Percentiles rank a stretch among this genome's conserved stretches.
Evolutionary conservation across 2,329 filamentous ascomycete genomes (phyloP).

Genomic region (Epichloe elymi): DNA sequence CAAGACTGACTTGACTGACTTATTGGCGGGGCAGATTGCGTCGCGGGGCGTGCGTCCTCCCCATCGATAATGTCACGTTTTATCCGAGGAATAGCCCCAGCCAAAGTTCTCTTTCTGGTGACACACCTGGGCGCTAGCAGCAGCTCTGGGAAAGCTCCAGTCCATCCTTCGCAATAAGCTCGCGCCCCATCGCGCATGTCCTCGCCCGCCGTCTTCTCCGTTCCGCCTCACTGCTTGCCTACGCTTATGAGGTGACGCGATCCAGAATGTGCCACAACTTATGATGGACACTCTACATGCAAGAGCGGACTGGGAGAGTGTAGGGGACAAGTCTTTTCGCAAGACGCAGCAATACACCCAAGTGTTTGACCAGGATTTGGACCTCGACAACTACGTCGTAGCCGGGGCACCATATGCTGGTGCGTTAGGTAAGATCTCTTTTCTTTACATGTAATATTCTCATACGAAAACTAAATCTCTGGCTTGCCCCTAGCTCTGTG

Average conservation of each 20-base stretch:
- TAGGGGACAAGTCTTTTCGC: slow-evolving; percentile 89
- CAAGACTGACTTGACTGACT: neutral
- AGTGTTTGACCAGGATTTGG: slow-evolving; percentile 83
- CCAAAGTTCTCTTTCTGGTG: no score
- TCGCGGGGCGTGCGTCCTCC: no score
- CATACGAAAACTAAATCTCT: neutral
- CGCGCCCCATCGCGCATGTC: neutral
- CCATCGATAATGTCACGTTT: slow-evolving; percentile 2
- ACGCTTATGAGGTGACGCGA: neutral
- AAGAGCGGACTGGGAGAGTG: slow-evolving; percentile 84
- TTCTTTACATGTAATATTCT: neutral
- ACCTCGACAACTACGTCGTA: slow-evolving; percentile 89
- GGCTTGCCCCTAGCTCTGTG: slow-evolving; percentile 53
- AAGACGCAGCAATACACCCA: slow-evolving; percentile 88
- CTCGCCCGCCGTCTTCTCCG: neutral
- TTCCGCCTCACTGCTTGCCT: neutral
- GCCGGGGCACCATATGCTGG: slow-evolving; percentile 87
- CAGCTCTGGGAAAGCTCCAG: neutral
- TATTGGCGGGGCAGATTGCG: neutral
- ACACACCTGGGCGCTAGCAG: no score
- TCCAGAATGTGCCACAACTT: slow-evolving; percentile 9
- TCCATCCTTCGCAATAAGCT: neutral
- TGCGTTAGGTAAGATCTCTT: slow-evolving; percentile 59
- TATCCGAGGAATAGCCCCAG: slow-evolving; percentile 20
- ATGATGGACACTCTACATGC: slow-evolving; percentile 48